Percentiles rank a stretch among this genome's conserved stretches.
These are phyloP conservation scores for Wickerhamomyces sp. DNA, from an alignment of 1,139 yeast species.

Conservation along the genomic window DNA sequence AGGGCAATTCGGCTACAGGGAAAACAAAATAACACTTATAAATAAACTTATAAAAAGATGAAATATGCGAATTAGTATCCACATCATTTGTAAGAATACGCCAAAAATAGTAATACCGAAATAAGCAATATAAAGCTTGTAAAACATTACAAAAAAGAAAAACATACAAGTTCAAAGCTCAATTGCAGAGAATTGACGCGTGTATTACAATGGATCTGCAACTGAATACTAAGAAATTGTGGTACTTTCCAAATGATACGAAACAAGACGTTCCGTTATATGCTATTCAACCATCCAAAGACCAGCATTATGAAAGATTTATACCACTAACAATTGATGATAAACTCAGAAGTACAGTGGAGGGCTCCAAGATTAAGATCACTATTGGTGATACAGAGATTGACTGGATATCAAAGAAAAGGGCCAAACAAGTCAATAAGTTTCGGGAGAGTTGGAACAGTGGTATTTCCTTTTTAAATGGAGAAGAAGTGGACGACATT, in stretches of 20 bases:
- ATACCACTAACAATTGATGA: conserved; percentile 14
- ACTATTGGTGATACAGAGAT: conserved; percentile 11
- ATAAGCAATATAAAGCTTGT: too few species aligned
- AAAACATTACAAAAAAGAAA: not conserved
- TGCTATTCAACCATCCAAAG: conserved; percentile 13
- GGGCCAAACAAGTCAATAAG: conserved; percentile 8
- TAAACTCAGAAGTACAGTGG: conserved; percentile 6
- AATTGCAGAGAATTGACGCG: not conserved
- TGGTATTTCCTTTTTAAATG: conserved; percentile 10
- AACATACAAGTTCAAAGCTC: too few species aligned
- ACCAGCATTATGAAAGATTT: conserved; percentile 12
- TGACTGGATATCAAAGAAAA: conserved; percentile 6
- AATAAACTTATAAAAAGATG: too few species aligned
- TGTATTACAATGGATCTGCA: conserved; percentile 12
- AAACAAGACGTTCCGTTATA: conserved; percentile 24
- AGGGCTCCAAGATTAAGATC: not conserved
- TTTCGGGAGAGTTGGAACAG: conserved; percentile 14
- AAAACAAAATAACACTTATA: too few species aligned
- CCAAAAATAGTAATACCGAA: too few species aligned
- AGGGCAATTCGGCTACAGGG: too few species aligned
- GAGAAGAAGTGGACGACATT: conserved; percentile 4
- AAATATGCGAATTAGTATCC: too few species aligned
- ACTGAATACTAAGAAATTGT: conserved; percentile 15
- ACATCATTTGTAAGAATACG: too few species aligned
- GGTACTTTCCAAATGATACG: conserved; percentile 24